Percentiles rank a stretch among this genome's conserved stretches.
These are phyloP conservation scores for Phytophthora cryptogea DNA, from an alignment of 352 stramenopile species.

Conservation along the genomic window DNA sequence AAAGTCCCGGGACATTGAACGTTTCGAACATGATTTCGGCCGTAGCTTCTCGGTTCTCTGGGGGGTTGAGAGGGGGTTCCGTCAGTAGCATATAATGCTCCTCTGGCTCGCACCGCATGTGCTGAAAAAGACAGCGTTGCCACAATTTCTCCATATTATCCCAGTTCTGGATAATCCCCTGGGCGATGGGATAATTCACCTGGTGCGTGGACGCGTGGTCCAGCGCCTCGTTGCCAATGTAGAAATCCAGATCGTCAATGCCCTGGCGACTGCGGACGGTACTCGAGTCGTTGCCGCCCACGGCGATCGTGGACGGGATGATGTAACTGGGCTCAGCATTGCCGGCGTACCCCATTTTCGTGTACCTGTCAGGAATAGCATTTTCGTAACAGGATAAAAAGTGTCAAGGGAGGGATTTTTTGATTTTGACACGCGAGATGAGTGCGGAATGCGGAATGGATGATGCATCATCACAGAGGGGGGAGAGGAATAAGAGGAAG, in stretches of 20 bases:
- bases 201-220: constrained; percentile 91
- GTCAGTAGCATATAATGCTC: constrained; percentile 94
- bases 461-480: not conserved
- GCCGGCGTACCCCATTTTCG: constrained; percentile 96
- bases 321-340: constrained; percentile 96
- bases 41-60: constrained; percentile 95
- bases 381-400: not conserved
- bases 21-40: constrained; percentile 98
- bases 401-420: not conserved
- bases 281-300: constrained; percentile 63
- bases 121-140: constrained; percentile 93
- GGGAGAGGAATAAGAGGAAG: not conserved
- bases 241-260: constrained; percentile 96
- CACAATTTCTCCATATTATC: constrained; percentile 96
- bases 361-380: constrained; percentile 77
- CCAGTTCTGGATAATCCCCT: constrained; percentile 94
- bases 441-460: not conserved
- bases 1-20: constrained; percentile 94
- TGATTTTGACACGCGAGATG: not conserved
- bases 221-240: constrained; percentile 94
- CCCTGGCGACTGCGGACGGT: constrained; percentile 86
- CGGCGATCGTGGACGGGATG: constrained; percentile 94
- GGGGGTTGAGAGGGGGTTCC: constrained; percentile 93
- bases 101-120: constrained; percentile 93
- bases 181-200: constrained; percentile 90